Evolutionary conservation across 805 yeast species (phyloP).

Genomic region (Saccharomycopsis olivae): DNA sequence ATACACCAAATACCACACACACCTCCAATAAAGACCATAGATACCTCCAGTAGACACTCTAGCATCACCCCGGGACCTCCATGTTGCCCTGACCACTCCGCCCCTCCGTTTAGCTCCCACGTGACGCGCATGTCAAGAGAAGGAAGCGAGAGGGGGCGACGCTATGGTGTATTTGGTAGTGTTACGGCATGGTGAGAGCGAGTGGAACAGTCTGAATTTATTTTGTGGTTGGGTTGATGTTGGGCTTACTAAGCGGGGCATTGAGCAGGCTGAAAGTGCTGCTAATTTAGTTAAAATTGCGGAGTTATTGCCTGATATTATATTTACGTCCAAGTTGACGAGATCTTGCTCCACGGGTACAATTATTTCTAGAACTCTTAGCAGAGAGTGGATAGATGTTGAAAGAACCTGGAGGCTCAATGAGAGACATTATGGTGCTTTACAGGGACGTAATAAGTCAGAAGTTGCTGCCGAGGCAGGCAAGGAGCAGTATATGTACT

Average conservation of each 20-base stretch:
- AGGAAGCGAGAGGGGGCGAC: too few species aligned
- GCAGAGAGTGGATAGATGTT: constrained; percentile 54
- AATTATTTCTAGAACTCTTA: constrained; percentile 48
- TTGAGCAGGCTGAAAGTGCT: constrained; percentile 54
- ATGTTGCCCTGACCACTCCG: not conserved
- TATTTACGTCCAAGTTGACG: constrained; percentile 61
- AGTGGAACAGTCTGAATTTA: constrained; percentile 62
- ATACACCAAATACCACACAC: too few species aligned
- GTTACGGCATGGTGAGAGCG: constrained; percentile 77
- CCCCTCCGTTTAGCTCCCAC: not conserved
- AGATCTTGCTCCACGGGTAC: constrained; percentile 69
- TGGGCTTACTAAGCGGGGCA: constrained; percentile 54
- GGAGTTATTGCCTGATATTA: constrained; percentile 41
- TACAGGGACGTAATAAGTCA: constrained; percentile 75
- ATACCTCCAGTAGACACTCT: too few species aligned
- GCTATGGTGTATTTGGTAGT: constrained; percentile 32
- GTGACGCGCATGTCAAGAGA: not conserved
- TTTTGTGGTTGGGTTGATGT: constrained; percentile 88
- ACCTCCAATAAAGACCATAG: too few species aligned
- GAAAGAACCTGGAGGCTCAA: constrained; percentile 94
- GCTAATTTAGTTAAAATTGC: constrained; percentile 47
- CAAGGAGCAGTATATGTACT: constrained; percentile 59
- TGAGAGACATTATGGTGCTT: constrained; percentile 98
- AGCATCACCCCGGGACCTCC: not conserved
- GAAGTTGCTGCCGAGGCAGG: constrained; percentile 58